Base-by-base conservation (phyloP, 345 rosid species). In the Populus deltoides region DNA sequence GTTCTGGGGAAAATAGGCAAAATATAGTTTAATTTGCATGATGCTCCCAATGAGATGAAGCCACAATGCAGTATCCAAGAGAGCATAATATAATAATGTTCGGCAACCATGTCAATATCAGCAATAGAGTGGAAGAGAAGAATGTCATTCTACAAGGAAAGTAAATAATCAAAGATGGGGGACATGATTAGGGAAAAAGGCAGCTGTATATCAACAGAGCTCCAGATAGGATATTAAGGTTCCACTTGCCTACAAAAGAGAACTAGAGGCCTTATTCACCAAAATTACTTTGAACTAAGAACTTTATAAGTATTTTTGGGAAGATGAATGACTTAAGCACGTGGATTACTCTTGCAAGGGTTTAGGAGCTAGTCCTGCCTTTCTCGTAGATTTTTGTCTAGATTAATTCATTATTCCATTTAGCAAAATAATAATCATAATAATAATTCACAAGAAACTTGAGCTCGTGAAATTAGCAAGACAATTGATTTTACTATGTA, bases 1-100 rank as follows among this genome's bases (percentile, higher is more conserved):
- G 86, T 88, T 93, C 99, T 96, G 86, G 78, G 66, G 41, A 72
- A 63, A 81, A 70, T 27, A 35, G 22, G 22, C 41, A 79, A 27
- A 27, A 77, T 43, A 68, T 70, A 75, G 22, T 47, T 76, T 57
- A 70, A 68, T 79, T 70, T 39, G 70, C 57, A 75, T 65, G 77
- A 65, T 7, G 5, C 39, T 39, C 72, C 70, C 51, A 59, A 65
- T 20, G 24, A 53, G 59, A 51, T 2, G 51, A 2, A 3, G 51
- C 51, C 51, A 45, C 51, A 45, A 45, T 0, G 17, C 51, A 45
- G 17, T 11, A 45, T 45, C 11, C 51, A 45, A 45, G 13, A 45
- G 17, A 12, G 51, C n/a, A 6, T 6, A 18, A 8, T n/a, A 18
- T 51, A 18, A 51, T 51, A 51, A 18, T 51, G 57, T 51, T 51